Percentiles rank a stretch among this genome's conserved stretches.
Conservation (phyloP, 129 eudicot genomes). For the Flaveria bidentis region DNA sequence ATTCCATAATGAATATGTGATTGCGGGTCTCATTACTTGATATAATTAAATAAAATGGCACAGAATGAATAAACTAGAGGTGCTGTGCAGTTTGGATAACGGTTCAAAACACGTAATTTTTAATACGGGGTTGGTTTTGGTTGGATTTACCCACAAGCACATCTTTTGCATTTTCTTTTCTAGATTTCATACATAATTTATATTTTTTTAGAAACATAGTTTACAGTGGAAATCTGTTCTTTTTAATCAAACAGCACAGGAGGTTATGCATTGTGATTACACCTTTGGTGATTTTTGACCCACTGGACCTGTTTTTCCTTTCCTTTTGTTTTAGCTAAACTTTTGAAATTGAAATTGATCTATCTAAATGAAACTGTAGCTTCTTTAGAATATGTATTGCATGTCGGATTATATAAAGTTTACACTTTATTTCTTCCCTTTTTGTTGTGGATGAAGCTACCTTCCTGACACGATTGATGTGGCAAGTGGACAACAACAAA, state of each 20-base stretch:
- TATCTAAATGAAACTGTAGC: neutral
- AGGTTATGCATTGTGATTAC: neutral
- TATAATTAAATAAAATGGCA: neutral
- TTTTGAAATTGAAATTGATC: neutral
- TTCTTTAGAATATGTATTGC: neutral
- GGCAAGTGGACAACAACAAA: constrained; percentile 45
- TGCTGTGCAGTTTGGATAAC: neutral
- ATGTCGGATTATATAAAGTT: constrained; percentile 11
- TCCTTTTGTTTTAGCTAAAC: neutral
- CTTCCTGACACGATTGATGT: constrained; percentile 55
- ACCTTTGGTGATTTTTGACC: neutral
- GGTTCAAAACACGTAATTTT: neutral
- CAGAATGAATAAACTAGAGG: neutral
- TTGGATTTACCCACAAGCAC: neutral
- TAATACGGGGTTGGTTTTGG: neutral
- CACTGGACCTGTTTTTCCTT: neutral
- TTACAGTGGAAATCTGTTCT: neutral
- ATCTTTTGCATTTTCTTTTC: neutral
- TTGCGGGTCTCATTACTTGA: constrained; percentile 10
- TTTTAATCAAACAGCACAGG: neutral
- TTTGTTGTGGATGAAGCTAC: constrained; percentile 39
- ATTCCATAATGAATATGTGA: neutral
- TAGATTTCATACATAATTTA: neutral
- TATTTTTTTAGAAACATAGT: neutral
- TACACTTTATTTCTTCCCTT: neutral